Conservation (phyloP, 805 yeast species). For the Barnettozyma vustinii region DNA sequence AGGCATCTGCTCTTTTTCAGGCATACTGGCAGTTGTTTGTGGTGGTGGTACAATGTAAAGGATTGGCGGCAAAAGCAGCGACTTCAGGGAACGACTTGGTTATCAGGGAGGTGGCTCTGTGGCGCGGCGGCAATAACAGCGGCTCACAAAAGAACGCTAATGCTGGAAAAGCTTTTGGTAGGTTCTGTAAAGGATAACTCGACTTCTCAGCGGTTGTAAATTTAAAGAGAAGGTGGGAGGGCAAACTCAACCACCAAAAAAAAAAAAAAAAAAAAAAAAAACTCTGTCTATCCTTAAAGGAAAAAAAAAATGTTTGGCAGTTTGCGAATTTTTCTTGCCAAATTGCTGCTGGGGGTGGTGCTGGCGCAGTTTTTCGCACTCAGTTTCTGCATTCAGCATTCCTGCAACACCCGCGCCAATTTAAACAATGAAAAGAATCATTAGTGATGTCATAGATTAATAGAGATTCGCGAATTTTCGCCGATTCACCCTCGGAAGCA, state of each 20-base stretch:
- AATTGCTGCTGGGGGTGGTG: background rate
- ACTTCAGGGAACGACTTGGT: background rate
- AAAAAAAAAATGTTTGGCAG: background rate
- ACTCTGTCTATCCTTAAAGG: no score
- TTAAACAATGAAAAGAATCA: background rate
- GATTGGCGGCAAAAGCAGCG: background rate
- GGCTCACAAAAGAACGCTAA: constrained; percentile 1
- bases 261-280: background rate
- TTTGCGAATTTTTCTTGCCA: background rate
- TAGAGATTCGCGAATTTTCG: background rate
- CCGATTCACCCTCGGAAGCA: background rate
- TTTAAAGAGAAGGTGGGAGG: background rate
- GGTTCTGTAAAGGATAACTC: background rate
- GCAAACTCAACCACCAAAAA: background rate
- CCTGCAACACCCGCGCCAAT: background rate
- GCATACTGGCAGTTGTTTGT: background rate
- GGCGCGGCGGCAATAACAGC: constrained; percentile 1
- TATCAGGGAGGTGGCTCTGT: background rate
- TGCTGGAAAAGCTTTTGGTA: background rate
- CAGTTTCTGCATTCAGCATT: background rate
- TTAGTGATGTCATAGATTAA: background rate
- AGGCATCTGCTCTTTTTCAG: constrained; percentile 8
- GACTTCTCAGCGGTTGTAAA: background rate
- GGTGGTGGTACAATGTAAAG: background rate
- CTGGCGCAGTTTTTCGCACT: background rate